Evolutionary conservation across 1,284 basidiomycete genomes (phyloP), one percentile per base, ranked within the genome.

Genomic region (Ceratobasidium sp.): DNA sequence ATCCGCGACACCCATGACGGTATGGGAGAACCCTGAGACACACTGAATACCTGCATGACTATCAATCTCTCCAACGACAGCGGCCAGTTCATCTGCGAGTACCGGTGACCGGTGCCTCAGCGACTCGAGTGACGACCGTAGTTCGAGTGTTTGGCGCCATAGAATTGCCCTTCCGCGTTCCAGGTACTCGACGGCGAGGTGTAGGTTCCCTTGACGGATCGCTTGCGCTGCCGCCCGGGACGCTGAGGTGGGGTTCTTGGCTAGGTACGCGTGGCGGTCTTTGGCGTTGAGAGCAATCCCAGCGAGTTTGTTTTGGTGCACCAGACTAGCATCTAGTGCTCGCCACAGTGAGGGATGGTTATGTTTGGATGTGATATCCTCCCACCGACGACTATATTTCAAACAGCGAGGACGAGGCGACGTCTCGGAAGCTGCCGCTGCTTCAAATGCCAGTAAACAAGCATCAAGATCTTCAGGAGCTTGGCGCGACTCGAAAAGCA

Each of bases 101-200:
- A 31, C 29, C 20, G 68, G 68, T 10, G 68, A 49, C 3, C 7
- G 20, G 12, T 50, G 12, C 10, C 49, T 29, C 2, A 71, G 31
- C 1, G 12, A 25, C 17, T 50, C 65, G 8, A 71, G 47, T 1
- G 64, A 50, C 1, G 70, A 58, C 0, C 70, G 62, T 10, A 64
- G 42, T 12, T 68, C 56, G 31, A 60, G 43, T 4, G 67, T 58
- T 42, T 68, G 55, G 6, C 56, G 17, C 64, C 62, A 71, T 6
- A 71, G 53, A 20, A 71, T 50, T n/a, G 45, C 47, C 20, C 70
- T 47, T 2, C 70, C 70, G 2, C 57, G 52, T 29, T 71, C 65
- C 5, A 68, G 52, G 31, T 58, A 40, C 49, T 71, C 70, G 13
- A 71, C 55, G 7, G 70, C 70, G 1, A 34, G 25, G 32, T 71